A percentile compares a stretch with the other conserved stretches of the same genome.
Evolutionary conservation across 176 grass and related monocot species (phyloP).

Genomic region (Typha latifolia): DNA sequence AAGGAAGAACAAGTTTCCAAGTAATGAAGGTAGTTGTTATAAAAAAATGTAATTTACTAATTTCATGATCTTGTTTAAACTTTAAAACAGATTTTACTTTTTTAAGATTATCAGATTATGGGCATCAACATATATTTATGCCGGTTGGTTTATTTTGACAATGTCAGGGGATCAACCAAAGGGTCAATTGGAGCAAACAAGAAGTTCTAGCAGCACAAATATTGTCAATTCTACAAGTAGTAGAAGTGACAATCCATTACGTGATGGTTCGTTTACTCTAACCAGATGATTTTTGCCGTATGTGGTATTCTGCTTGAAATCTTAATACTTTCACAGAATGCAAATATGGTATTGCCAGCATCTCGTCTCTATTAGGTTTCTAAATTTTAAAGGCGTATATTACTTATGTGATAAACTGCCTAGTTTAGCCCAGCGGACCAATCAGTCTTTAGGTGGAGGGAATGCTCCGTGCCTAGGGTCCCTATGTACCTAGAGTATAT

Average conservation of each 20-base stretch:
- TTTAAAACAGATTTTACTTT: not conserved
- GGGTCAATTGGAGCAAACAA: not conserved
- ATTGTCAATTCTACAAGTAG: not conserved
- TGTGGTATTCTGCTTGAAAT: not conserved
- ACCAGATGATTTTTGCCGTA: not conserved
- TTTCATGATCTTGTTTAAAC: not conserved
- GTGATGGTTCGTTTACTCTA: slow-evolving; percentile 1
- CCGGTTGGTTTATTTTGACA: not conserved
- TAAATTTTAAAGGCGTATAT: too few relatives aligned
- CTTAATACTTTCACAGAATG: not conserved
- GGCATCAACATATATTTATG: not conserved
- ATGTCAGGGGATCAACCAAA: not conserved
- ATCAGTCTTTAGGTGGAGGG: not conserved
- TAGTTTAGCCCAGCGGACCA: not conserved
- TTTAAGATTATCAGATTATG: not conserved
- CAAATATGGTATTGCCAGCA: not conserved
- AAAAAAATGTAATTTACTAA: not conserved
- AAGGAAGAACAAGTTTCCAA: not conserved
- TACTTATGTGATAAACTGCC: too few relatives aligned
- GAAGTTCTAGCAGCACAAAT: not conserved
- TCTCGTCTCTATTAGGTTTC: too few relatives aligned
- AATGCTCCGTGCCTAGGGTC: not conserved
- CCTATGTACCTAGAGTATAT: not conserved
- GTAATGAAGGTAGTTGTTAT: not conserved
- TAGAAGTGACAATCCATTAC: not conserved